A percentile compares a stretch with the other conserved stretches of the same genome.
phyloP scores from a whole-genome alignment of 345 rosid species.

The Boechera stricta region DNA sequence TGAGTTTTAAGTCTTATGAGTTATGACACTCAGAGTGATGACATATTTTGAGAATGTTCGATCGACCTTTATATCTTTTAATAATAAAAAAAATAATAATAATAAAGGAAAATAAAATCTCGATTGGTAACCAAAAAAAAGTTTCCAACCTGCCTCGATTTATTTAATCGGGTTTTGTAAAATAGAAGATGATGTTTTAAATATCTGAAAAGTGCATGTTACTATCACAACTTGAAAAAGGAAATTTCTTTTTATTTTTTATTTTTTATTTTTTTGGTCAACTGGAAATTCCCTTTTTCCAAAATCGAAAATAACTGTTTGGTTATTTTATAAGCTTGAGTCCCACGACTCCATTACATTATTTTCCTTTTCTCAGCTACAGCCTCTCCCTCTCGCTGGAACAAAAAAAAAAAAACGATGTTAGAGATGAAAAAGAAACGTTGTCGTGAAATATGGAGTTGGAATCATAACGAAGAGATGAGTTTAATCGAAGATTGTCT shows the following conservation, averaged over 20 bases:
- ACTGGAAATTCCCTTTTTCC: neutral
- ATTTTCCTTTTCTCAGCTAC: neutral
- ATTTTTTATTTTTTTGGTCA: no score
- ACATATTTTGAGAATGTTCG: neutral
- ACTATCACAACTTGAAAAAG: neutral
- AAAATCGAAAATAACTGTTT: neutral
- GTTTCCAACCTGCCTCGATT: neutral
- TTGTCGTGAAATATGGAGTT: neutral
- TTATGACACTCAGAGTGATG: neutral
- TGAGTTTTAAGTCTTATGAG: neutral
- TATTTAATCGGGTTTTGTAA: neutral
- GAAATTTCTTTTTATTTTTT: neutral
- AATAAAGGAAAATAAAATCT: neutral
- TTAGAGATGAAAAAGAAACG: neutral
- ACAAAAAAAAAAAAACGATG: neutral
- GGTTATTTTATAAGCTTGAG: neutral
- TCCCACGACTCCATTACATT: neutral
- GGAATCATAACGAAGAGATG: constrained; percentile 12
- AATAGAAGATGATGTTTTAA: neutral
- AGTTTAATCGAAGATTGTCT: neutral
- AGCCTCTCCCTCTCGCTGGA: neutral
- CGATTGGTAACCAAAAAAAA: neutral
- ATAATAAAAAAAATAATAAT: neutral
- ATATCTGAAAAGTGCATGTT: neutral
- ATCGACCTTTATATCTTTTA: neutral